Evolutionary conservation across 2,329 filamentous ascomycete genomes (phyloP).

Genomic region (Rutstroemia sp.): DNA sequence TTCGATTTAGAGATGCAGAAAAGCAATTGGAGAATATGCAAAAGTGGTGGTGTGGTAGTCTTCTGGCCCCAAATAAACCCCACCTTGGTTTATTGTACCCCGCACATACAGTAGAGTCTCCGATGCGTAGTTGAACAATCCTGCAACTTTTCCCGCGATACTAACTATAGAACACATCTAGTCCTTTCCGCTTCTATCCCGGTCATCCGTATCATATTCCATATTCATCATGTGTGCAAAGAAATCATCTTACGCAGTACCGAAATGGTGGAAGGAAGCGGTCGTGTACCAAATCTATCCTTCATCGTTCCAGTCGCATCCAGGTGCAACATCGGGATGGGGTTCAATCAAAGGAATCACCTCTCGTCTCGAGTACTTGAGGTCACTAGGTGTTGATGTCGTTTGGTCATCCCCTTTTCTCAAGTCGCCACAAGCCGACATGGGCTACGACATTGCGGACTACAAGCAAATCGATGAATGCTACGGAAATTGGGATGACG

Average conservation of each 20-base stretch:
- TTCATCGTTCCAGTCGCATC: slow-evolving; percentile 49
- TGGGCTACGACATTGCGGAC: slow-evolving; percentile 68
- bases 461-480: slow-evolving; percentile 59
- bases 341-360: slow-evolving; percentile 58
- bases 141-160: no score
- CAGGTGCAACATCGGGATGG: slow-evolving; percentile 43
- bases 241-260: background rate
- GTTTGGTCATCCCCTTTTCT: slow-evolving; percentile 64
- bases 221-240: no score
- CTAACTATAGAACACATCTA: no score
- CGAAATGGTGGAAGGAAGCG: slow-evolving; percentile 34
- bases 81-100: no score
- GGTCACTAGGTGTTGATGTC: slow-evolving; percentile 52
- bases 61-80: no score
- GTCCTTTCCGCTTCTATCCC: no score
- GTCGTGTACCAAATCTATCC: slow-evolving; percentile 53
- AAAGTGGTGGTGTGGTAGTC: no score
- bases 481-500: slow-evolving; percentile 61
- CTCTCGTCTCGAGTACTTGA: slow-evolving; percentile 54
- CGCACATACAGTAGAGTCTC: no score
- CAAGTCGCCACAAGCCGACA: slow-evolving; percentile 57
- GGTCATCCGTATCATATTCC: no score
- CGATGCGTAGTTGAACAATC: no score
- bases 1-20: no score
- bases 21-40: no score